Evolutionary conservation across 768 basidiomycete genomes (phyloP).

Genomic region (Naematelia encephala): DNA sequence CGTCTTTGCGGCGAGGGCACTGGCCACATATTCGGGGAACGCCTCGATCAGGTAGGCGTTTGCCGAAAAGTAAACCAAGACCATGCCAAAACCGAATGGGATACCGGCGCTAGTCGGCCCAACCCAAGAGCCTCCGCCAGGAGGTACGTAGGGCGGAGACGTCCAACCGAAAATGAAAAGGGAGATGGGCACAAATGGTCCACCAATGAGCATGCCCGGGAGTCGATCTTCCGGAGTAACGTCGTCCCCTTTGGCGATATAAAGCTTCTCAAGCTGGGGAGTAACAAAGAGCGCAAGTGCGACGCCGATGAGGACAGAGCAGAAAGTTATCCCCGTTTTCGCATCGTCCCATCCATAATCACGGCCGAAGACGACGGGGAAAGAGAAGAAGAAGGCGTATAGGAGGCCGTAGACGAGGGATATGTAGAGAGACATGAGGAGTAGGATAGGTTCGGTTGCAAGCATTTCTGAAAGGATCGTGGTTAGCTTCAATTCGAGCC

Average conservation of each 20-base stretch:
- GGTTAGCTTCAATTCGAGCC: conserved; percentile 31
- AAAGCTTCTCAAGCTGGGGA: conserved; percentile 20
- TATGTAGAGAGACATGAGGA: conserved; percentile 39
- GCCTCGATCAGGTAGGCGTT: conserved; percentile 44
- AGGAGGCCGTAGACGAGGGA: conserved; percentile 38
- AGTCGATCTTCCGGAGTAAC: conserved; percentile 44
- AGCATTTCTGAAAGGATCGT: conserved; percentile 41
- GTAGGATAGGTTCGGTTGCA: conserved; percentile 46
- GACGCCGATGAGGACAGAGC: conserved; percentile 34
- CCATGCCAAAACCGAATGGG: conserved; percentile 45
- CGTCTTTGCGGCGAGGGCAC: conserved; percentile 46
- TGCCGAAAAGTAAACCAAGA: conserved; percentile 44
- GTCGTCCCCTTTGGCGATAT: conserved; percentile 16
- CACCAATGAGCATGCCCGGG: conserved; percentile 21
- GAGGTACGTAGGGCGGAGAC: conserved; percentile 19
- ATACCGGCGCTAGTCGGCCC: conserved; percentile 29
- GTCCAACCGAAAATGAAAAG: conserved; percentile 48
- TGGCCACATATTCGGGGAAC: conserved; percentile 45
- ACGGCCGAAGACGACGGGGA: conserved; percentile 35
- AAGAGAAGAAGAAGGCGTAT: conserved; percentile 44
- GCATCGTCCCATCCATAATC: conserved; percentile 31
- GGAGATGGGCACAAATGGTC: conserved; percentile 41
- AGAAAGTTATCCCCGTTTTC: conserved; percentile 30
- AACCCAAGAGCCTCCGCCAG: conserved; percentile 26
- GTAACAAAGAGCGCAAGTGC: conserved; percentile 32